Evolutionary conservation across 257 asterid genomes (phyloP), one percentile per base, ranked within the genome.

Genomic region (Solanum stenotomum): DNA sequence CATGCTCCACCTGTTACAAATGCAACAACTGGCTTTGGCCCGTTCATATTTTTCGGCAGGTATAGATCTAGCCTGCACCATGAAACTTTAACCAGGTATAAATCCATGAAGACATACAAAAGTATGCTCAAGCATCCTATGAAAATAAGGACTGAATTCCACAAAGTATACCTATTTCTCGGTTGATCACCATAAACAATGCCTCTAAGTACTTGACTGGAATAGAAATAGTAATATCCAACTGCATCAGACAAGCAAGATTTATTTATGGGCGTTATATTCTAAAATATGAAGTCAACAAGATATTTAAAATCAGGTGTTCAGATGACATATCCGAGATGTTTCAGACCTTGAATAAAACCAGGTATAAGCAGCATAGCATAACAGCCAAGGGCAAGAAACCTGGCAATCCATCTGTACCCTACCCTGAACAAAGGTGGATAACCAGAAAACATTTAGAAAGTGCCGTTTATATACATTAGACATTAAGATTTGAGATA

Each of bases 1-100:
- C 99, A 96, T 84, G 99, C 99, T 92, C 99, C 99, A 88, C 99
- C 99, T 29, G 98, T 97, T 87, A 97, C 88, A 87, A 97, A 97
- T 90, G 99, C 99, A 91, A 97, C 93, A 85, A 97, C 99, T 88
- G 99, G 99, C 93, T 96, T 97, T 61, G 95, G 94, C 49, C 94
- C 95, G 15, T 92, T 92, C 22, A 87, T 87, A 87, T 94, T 89
- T 92, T 90, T 93, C 0, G 99, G 99, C 34, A 97, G 85, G 93
- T 97, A 97, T 40, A 97, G 91, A 94, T 97, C 99, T 86, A 97
- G 96, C 93, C 99, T 97, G 94, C 86, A 56, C 56, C 87, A 86
- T 31, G 84, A 90, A 34, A 74, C 37, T 8, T 67, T 78, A 61
- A 33, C 77, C 46, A 61, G 85, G 88, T 68, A 63, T 82, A 79